phyloP scores from a whole-genome alignment of 371 early-diverging fungal genomes.

The Circinella minor region DNA sequence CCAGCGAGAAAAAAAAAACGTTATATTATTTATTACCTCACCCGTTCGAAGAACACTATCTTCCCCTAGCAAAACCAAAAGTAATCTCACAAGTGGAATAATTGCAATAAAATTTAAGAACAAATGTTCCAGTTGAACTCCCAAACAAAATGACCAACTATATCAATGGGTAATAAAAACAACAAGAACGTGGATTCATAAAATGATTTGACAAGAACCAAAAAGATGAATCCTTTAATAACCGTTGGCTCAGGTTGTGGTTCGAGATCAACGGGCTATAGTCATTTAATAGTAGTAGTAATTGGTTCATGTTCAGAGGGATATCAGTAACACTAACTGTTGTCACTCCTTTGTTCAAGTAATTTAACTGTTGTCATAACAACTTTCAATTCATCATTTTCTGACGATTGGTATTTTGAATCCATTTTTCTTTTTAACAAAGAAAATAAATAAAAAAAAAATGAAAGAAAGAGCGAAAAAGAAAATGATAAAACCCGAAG shows the following conservation, averaged over 20 bases:
- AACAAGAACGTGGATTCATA: constrained; percentile 68
- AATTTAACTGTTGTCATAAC: background rate
- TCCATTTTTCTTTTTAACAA: background rate
- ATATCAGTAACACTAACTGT: background rate
- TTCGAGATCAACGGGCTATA: background rate
- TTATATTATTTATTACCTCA: constrained; percentile 45
- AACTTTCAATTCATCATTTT: background rate
- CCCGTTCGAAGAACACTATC: constrained; percentile 71
- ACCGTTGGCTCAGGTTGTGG: constrained; percentile 27
- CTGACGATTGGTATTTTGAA: background rate
- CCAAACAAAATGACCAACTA: constrained; percentile 66
- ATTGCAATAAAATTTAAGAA: constrained; percentile 90
- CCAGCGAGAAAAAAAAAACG: too few species aligned
- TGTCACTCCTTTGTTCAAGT: background rate
- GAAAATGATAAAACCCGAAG: background rate
- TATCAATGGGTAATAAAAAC: constrained; percentile 81
- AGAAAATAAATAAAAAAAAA: background rate
- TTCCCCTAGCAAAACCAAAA: constrained; percentile 63
- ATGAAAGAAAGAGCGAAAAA: background rate
- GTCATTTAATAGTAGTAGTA: background rate
- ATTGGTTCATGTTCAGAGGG: background rate
- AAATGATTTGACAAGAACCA: constrained; percentile 54
- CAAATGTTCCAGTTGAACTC: constrained; percentile 68
- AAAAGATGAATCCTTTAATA: constrained; percentile 33
- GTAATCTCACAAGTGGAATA: constrained; percentile 79